Conservation (phyloP, 225 moss, liverwort and hornwort genomes). For the Polytrichum formosum region DNA sequence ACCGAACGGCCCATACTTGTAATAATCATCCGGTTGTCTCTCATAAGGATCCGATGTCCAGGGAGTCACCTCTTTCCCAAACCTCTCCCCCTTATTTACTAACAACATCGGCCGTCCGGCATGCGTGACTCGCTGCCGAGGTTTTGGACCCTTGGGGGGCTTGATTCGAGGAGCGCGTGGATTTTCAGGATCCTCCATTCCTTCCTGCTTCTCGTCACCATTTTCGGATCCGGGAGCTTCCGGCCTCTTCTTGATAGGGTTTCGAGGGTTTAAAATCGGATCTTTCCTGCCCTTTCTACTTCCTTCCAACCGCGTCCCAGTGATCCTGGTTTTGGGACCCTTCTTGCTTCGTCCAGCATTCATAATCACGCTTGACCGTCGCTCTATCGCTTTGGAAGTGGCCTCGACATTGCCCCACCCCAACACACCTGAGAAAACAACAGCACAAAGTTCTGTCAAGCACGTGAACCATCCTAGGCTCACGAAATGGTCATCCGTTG, state of each 20-base stretch:
- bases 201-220: slow-evolving; percentile 9
- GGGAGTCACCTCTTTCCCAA: slow-evolving; percentile 27
- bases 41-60: slow-evolving; percentile 57
- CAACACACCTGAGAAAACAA: slow-evolving; percentile 8
- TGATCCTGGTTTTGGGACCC: slow-evolving; percentile 29
- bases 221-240: too few species aligned
- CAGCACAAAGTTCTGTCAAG: too few species aligned
- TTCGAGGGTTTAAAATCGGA: slow-evolving; percentile 10
- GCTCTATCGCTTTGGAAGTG: slow-evolving; percentile 11
- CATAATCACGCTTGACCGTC: slow-evolving; percentile 28
- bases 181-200: slow-evolving; percentile 7
- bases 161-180: slow-evolving; percentile 20
- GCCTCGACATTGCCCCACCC: slow-evolving; percentile 6
- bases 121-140: slow-evolving; percentile 37
- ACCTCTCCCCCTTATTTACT: slow-evolving; percentile 22
- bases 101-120: slow-evolving; percentile 52
- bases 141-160: slow-evolving; percentile 49
- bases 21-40: slow-evolving; percentile 78
- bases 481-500: too few species aligned
- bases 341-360: slow-evolving; percentile 58
- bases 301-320: slow-evolving; percentile 43
- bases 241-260: slow-evolving; percentile 13
- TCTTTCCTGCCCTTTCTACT: slow-evolving; percentile 34
- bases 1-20: slow-evolving; percentile 88
- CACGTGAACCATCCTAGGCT: too few species aligned